phyloP scores from a whole-genome alignment of 331 rosid genomes.

The Phaseolus coccineus region DNA sequence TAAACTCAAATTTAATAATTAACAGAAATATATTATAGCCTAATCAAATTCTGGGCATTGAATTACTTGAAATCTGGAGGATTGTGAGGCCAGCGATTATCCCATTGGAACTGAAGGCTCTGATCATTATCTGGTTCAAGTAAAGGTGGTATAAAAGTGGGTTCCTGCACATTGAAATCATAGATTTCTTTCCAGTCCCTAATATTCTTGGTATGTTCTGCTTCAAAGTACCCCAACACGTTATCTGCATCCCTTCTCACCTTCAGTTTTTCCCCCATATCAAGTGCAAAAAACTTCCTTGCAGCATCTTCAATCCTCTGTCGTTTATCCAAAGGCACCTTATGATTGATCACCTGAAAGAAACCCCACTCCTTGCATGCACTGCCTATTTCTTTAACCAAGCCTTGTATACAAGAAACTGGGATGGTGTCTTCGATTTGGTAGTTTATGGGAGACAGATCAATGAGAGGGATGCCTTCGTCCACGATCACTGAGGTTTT shows the following conservation, averaged over 20 bases:
- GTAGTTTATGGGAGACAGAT: slow-evolving; percentile 47
- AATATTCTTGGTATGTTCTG: slow-evolving; percentile 78
- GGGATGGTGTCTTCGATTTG: background rate
- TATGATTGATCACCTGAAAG: slow-evolving; percentile 74
- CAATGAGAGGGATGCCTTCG: slow-evolving; percentile 56
- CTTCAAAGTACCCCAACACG: slow-evolving; percentile 68
- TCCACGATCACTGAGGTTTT: slow-evolving; percentile 44
- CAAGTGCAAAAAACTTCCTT: slow-evolving; percentile 55
- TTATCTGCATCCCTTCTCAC: slow-evolving; percentile 69
- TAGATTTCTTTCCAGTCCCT: slow-evolving; percentile 90
- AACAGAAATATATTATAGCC: background rate
- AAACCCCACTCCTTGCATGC: slow-evolving; percentile 75
- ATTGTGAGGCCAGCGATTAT: slow-evolving; percentile 70
- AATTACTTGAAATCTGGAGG: slow-evolving; percentile 68
- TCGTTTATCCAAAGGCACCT: slow-evolving; percentile 57
- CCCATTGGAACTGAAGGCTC: slow-evolving; percentile 49
- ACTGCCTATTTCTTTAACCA: slow-evolving; percentile 55
- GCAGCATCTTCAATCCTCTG: slow-evolving; percentile 51
- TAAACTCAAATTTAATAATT: background rate
- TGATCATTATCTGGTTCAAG: slow-evolving; percentile 43
- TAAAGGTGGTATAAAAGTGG: slow-evolving; percentile 57
- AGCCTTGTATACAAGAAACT: slow-evolving; percentile 37
- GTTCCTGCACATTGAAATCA: slow-evolving; percentile 71
- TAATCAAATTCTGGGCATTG: background rate
- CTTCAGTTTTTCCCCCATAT: slow-evolving; percentile 65